Conservation (phyloP, 805 yeast species). For the Cyberlindnera lachancei region DNA sequence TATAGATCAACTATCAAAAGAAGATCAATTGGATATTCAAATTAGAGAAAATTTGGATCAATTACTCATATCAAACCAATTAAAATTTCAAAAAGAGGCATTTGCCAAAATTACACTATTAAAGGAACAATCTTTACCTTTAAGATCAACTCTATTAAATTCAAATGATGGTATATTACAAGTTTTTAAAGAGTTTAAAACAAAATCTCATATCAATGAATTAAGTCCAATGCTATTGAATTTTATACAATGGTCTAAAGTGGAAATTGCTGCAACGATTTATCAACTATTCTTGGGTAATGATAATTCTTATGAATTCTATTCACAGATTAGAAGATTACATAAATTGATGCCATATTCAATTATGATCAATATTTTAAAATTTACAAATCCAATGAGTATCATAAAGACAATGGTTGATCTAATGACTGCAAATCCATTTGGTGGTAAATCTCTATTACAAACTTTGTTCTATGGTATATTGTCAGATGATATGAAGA, state of each 20-base stretch:
- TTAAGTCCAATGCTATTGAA: conserved; percentile 61
- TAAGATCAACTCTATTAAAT: conserved; percentile 46
- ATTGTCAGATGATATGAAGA: conserved; percentile 65
- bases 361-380: conserved; percentile 66
- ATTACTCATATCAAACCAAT: conserved; percentile 53
- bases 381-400: conserved; percentile 81
- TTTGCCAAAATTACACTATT: conserved; percentile 46
- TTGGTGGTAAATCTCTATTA: conserved; percentile 58
- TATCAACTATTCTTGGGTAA: conserved; percentile 75
- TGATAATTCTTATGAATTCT: conserved; percentile 73
- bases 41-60: conserved; percentile 56
- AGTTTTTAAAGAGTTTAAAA: conserved; percentile 61
- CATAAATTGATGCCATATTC: conserved; percentile 78
- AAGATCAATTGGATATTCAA: conserved; percentile 48
- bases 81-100: conserved; percentile 66
- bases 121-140: conserved; percentile 48
- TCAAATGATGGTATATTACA: conserved; percentile 48
- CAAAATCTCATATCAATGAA: conserved; percentile 41
- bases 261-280: conserved; percentile 77
- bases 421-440: conserved; percentile 72
- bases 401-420: conserved; percentile 76
- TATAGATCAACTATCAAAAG: conserved; percentile 29
- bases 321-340: conserved; percentile 59
- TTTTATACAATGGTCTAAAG: conserved; percentile 74
- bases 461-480: conserved; percentile 70